Base-by-base conservation (phyloP, 2,329 filamentous ascomycete genomes). In the Cladophialophora immunda region DNA sequence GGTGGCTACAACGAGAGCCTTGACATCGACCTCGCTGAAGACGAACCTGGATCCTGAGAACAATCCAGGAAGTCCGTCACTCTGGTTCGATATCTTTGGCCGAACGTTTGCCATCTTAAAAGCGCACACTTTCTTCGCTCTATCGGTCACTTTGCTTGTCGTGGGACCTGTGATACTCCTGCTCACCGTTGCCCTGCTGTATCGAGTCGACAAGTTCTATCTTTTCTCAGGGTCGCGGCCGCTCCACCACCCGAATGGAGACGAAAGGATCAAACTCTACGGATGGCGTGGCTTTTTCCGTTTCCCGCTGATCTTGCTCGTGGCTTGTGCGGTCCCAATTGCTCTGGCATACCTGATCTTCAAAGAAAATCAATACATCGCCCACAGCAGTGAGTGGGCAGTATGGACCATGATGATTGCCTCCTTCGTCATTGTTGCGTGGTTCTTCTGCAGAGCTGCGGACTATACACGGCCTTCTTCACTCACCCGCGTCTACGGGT, bases 41-140 rank as follows among this genome's bases (percentile, higher is more conserved):
- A 70, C 70, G 22, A 68, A 70, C 38, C 41, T 65, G 13, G 58
- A 68, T 3, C 65, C 63, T 11, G 64, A 50, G 9, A 30, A 69
- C 27, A 64, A 64, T 9, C 70, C 68, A 19, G 68, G 68, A 2
- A 0, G 89, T 87, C 65, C 81, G 85, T 54, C 84, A 82, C 93
- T 98, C 15, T 99, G 94, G 93, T 98, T 98, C 75, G 95, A 98
- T 75, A 80, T 98, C 7, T 94, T 97, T 71, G 95, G 94, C 52
- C 86, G 84, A 63, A 84, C 84, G 1, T 93, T 97, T 77, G 92
- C 90, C 17, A 84, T 97, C 1, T 92, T 97, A 75, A 85, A 86
- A 55, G 84, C 97, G 45, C 87, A 91, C 69, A 93, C 92, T 7
- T 85, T 98, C 65, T 98, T 98, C 78, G 93, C 93, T 3, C 88